Conservation (phyloP, 306 rosid genomes). For the Canavalia ensiformis region DNA sequence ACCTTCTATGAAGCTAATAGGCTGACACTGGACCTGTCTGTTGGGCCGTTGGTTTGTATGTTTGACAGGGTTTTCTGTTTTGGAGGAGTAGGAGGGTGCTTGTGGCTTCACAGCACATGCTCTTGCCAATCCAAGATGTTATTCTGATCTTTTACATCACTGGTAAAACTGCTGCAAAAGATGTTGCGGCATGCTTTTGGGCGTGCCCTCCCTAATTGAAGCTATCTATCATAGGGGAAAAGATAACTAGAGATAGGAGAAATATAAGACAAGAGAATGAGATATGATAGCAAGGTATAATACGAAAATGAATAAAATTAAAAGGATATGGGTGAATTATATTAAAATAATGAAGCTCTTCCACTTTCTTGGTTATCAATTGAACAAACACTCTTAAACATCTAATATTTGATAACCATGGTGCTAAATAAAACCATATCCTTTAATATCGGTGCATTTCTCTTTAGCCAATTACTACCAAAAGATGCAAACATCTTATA, state of each 20-base stretch:
- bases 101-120: conserved; percentile 54
- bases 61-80: conserved; percentile 75
- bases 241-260: conserved; percentile 31
- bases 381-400: conserved; percentile 12
- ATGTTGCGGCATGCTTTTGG: conserved; percentile 28
- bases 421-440: conserved; percentile 13
- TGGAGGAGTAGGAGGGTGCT: conserved; percentile 58
- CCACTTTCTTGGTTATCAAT: conserved; percentile 6
- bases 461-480: conserved; percentile 1
- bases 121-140: conserved; percentile 51
- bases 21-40: conserved; percentile 84
- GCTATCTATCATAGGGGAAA: background rate
- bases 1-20: conserved; percentile 92
- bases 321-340: background rate
- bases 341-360: background rate
- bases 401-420: background rate
- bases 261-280: background rate
- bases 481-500: conserved; percentile 7
- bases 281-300: conserved; percentile 12
- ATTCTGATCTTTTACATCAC: conserved; percentile 45
- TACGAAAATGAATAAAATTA: conserved; percentile 20
- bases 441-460: background rate
- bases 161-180: conserved; percentile 38
- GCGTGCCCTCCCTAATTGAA: conserved; percentile 40
- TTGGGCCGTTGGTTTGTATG: conserved; percentile 89